Evolutionary conservation across 495 filamentous ascomycete genomes (phyloP), one percentile per base, ranked within the genome.

Genomic region (Penicillium ochrochloron): DNA sequence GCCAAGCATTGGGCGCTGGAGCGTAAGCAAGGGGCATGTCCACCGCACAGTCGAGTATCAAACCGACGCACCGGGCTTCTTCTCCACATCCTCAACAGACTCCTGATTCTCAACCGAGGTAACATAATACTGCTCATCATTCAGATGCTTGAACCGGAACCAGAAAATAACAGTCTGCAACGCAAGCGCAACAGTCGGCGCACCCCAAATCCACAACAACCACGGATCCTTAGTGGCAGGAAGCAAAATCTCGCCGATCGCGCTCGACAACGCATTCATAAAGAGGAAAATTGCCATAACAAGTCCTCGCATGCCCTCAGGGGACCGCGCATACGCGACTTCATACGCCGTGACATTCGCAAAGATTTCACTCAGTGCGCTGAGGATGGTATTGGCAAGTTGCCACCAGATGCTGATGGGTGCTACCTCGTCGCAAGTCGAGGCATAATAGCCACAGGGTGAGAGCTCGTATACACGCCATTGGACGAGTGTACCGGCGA

Each of bases 271-370:
- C 25, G 80, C 82, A 61, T 85, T 89, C 44, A 84, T 87, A 61
- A 74, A 74, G 21, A 91, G 75, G 73, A 86, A 90, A 51, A 92
- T 71, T 19, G 86, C 84, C 66, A 87, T 85, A 14, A 92, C 86
- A 35, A 92, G 81, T 51, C 84, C 85, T 59, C 87, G 84, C 90
- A 92, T 92, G 66, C 81, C 84, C 27, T 82, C 74, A 0, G 90
- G 89, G 0, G 90, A 85, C 29, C 89, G 86, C 8, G 88, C 87
- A 78, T 89, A 92, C 3, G 89, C 90, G 66, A 91, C 84, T 70
- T 89, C 90, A 67, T 90, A 87, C 0, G 86, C 88, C 0, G 89
- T 91, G 3, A 91, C 87, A 41, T 87, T 88, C 64, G 85, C 80
- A 64, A 92, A 90, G 63, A 88, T 82, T 67, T 92, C 90, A 9